Evolutionary conservation across 352 stramenopile species (phyloP).

Genomic region (Phytopythium cucurbitacearum): DNA sequence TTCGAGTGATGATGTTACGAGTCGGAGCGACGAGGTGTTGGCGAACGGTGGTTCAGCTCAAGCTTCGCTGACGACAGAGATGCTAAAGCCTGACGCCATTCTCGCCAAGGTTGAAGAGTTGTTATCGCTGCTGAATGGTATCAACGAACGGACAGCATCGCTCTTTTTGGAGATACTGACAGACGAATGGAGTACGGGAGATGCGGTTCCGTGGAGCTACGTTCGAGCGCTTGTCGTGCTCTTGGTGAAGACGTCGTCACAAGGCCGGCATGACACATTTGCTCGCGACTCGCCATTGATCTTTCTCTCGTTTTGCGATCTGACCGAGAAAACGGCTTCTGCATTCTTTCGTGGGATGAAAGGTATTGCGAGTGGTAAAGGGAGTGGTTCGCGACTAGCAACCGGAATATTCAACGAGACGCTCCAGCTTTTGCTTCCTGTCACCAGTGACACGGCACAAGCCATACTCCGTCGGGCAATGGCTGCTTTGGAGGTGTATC

Average conservation of each 20-base stretch:
- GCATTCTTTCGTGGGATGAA: constrained; percentile 19
- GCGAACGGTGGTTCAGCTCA: too few species aligned
- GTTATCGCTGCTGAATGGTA: too few species aligned
- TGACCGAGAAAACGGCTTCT: constrained; percentile 2
- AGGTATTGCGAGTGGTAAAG: constrained; percentile 8
- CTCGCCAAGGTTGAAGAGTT: too few species aligned
- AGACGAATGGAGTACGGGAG: constrained; percentile 29
- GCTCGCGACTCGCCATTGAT: not conserved
- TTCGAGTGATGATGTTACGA: too few species aligned
- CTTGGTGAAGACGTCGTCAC: too few species aligned
- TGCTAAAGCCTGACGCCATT: too few species aligned
- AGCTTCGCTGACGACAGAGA: too few species aligned
- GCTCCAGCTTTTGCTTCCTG: constrained; percentile 23
- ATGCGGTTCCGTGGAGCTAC: constrained; percentile 38
- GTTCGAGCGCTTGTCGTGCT: constrained; percentile 20
- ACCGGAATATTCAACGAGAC: constrained; percentile 20
- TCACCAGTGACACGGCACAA: constrained; percentile 5
- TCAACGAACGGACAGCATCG: not conserved
- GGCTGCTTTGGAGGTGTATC: constrained; percentile 13
- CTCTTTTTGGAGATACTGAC: constrained; percentile 48
- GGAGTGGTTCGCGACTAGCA: not conserved
- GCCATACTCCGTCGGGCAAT: constrained; percentile 22
- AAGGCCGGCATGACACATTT: too few species aligned
- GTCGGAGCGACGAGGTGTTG: too few species aligned
- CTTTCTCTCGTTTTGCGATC: constrained; percentile 3